Percentiles rank a stretch among this genome's conserved stretches.
These are phyloP conservation scores for Rosa hybrid DNA, from an alignment of 331 rosid genomes.

Conservation along the genomic window DNA sequence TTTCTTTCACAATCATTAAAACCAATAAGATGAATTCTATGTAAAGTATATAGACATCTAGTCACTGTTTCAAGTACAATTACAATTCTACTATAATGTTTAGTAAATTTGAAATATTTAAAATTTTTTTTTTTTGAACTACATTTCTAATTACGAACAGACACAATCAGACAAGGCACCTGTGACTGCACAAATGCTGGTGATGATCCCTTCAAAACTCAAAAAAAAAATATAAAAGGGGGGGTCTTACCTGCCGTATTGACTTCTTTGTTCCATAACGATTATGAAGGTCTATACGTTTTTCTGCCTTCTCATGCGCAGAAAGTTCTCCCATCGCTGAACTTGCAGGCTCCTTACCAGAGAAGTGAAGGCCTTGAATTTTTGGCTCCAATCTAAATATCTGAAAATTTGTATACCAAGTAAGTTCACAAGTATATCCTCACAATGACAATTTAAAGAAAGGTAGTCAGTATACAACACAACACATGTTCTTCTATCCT, in stretches of 20 bases:
- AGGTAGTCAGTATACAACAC: neutral
- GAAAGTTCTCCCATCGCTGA: conserved; percentile 44
- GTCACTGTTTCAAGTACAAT: neutral
- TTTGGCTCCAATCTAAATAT: conserved; percentile 83
- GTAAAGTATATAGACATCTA: neutral
- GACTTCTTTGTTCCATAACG: conserved; percentile 63
- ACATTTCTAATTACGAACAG: neutral
- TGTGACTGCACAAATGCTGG: neutral
- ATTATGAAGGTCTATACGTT: conserved; percentile 32
- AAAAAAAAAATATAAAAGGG: neutral
- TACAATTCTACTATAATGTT: neutral
- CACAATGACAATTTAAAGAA: neutral
- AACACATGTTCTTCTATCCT: neutral
- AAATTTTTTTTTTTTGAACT: neutral
- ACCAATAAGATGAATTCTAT: neutral
- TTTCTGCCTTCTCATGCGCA: conserved; percentile 28
- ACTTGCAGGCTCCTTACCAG: conserved; percentile 39
- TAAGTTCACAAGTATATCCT: conserved; percentile 5
- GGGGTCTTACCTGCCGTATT: conserved; percentile 41
- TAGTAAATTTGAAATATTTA: neutral
- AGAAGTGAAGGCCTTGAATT: conserved; percentile 41
- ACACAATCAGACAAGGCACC: neutral
- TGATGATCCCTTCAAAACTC: neutral
- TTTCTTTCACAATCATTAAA: neutral
- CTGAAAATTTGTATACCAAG: conserved; percentile 38